Percentiles rank a stretch among this genome's conserved stretches.
phyloP scores from a whole-genome alignment of 768 basidiomycete genomes.

The Tulasnella sp. region DNA sequence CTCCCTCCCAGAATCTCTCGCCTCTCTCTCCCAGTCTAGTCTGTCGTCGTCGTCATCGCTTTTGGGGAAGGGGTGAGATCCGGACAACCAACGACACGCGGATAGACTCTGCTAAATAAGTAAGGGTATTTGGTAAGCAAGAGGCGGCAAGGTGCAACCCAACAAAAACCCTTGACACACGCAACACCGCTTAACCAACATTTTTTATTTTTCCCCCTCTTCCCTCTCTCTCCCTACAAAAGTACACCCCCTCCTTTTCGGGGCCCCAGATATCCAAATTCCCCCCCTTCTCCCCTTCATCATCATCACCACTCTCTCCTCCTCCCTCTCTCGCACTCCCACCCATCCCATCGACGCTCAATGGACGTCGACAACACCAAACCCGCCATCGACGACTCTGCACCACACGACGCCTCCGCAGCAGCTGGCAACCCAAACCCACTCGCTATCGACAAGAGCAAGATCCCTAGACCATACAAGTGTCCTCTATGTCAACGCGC shows the following conservation, averaged over 20 bases:
- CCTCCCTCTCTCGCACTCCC: neutral
- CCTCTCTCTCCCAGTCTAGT: neutral
- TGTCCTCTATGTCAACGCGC: conserved; percentile 95
- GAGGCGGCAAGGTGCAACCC: neutral
- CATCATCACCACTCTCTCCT: neutral
- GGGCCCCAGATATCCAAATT: neutral
- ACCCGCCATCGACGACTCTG: neutral
- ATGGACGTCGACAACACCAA: neutral
- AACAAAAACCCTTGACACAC: neutral
- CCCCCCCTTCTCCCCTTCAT: neutral
- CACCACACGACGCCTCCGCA: neutral
- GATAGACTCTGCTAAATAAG: neutral
- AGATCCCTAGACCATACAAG: conserved; percentile 79
- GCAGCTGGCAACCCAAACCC: neutral
- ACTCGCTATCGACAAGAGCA: conserved; percentile 38
- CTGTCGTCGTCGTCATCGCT: neutral
- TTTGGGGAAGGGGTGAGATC: neutral
- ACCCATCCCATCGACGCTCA: neutral
- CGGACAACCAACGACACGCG: neutral
- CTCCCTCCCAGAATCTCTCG: too few species aligned
- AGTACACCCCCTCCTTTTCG: neutral
- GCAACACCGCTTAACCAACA: neutral
- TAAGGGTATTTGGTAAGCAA: neutral
- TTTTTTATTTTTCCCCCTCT: neutral
- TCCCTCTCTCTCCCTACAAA: neutral